Base-by-base conservation (phyloP, 352 stramenopile species). In the Pythium volutum region DNA sequence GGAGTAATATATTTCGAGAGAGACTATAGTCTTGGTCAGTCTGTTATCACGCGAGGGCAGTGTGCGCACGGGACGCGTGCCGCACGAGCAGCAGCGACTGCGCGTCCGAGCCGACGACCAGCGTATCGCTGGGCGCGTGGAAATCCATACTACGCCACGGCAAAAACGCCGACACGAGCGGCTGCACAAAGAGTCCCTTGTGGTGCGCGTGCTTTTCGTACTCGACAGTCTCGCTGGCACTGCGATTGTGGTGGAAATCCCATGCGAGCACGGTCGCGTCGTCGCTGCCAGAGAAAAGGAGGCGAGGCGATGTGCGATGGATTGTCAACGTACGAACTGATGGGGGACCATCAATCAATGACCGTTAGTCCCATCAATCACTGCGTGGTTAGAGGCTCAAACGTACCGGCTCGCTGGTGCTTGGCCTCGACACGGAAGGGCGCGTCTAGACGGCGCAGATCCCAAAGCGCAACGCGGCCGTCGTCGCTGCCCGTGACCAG, bases 71-170 rank as follows among this genome's bases (percentile, higher is more conserved):
- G 18, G 80, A 89, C 31, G 69, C 77, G 18, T 82, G 47, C 67
- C 87, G 77, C 26, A 91, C 68, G 50, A 93, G 69, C 41, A 89
- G 39, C 33, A 93, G 62, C 36, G 84, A 87, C 59, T 93, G 80
- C 48, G 81, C 81, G 43, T 93, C 84, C 18, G 82, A 93, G 31
- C 80, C 81, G 2, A 80, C 80, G 47, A 93, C 61, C 14, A 93
- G 67, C 60, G 79, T 87, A 54, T 93, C 82, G 51, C 79, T 91
- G 38, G 84, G 77, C 20, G 72, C 77, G 69, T 93, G 82, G 55
- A 93, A 51, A 9, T 78, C 79, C 39, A 93, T 55, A 1, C 77
- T 57, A 36, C 85, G 88, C 80, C 82, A 93, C n/a, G 82, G 73
- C 34, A 82, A 58, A 22, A 77, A 80, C 25, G 75, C 64, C 2